Evolutionary conservation across 2,329 filamentous ascomycete species (phyloP).

Genomic region (Clonostachys chloroleuca): DNA sequence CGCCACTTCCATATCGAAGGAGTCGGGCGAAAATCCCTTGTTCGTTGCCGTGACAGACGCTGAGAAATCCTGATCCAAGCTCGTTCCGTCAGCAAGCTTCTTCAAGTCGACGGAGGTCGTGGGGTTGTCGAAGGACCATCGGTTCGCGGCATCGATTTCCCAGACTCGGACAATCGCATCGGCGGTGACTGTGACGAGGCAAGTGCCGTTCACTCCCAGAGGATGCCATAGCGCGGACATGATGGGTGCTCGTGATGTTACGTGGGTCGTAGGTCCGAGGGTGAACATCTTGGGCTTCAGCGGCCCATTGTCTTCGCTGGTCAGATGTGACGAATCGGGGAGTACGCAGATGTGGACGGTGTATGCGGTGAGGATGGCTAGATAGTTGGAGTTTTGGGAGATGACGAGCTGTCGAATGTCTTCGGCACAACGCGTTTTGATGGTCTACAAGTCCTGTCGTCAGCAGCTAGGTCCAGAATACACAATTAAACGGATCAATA

Average conservation of each 20-base stretch:
- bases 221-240: slow-evolving; percentile 90
- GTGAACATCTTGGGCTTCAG: slow-evolving; percentile 84
- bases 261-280: slow-evolving; percentile 87
- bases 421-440: slow-evolving; percentile 74
- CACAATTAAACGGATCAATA: background rate
- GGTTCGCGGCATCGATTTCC: slow-evolving; percentile 80
- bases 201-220: slow-evolving; percentile 74
- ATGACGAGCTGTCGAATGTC: slow-evolving; percentile 82
- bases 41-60: slow-evolving; percentile 70
- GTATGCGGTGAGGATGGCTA: slow-evolving; percentile 82
- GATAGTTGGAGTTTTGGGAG: slow-evolving; percentile 75
- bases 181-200: slow-evolving; percentile 81
- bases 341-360: slow-evolving; percentile 86
- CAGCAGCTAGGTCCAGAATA: background rate
- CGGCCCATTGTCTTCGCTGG: slow-evolving; percentile 59
- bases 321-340: slow-evolving; percentile 74
- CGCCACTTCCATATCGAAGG: slow-evolving; percentile 90
- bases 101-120: slow-evolving; percentile 82
- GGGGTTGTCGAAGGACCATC: slow-evolving; percentile 83
- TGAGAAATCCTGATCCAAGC: slow-evolving; percentile 76
- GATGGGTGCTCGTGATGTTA: slow-evolving; percentile 77
- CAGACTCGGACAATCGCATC: slow-evolving; percentile 87
- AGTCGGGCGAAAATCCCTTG: slow-evolving; percentile 83
- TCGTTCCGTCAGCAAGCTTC: slow-evolving; percentile 82
- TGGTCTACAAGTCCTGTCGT: slow-evolving; percentile 43